Evolutionary conservation across 2,329 filamentous ascomycete genomes (phyloP).

Genomic region (Microsporum ferrugineum): DNA sequence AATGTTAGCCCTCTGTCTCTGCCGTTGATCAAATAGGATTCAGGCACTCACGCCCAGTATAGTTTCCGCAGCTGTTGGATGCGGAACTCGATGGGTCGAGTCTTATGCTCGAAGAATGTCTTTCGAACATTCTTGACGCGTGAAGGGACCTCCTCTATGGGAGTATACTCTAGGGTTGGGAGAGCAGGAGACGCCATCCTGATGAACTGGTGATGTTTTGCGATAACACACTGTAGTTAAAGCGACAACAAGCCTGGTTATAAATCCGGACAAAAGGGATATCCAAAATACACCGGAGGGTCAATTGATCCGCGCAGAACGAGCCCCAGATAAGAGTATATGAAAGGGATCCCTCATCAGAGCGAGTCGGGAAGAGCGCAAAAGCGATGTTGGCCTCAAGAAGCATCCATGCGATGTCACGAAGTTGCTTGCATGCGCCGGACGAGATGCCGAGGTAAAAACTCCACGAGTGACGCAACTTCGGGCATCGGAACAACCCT

Average conservation of each 20-base stretch:
- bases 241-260: not conserved
- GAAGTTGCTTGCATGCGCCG: not conserved
- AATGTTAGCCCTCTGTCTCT: not conserved
- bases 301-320: not conserved
- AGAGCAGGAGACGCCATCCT: slow-evolving; percentile 21
- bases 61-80: slow-evolving; percentile 80
- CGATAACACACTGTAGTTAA: not conserved
- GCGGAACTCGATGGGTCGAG: slow-evolving; percentile 70
- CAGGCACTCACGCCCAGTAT: slow-evolving; percentile 61
- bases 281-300: not conserved
- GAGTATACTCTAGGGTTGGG: slow-evolving; percentile 47
- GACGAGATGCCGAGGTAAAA: not conserved
- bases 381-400: no score
- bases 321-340: not conserved
- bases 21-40: not conserved
- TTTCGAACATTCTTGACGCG: slow-evolving; percentile 51
- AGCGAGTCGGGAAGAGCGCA: no score
- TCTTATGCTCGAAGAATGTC: slow-evolving; percentile 69
- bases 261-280: not conserved
- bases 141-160: slow-evolving; percentile 53
- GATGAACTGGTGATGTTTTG: not conserved
- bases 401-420: not conserved
- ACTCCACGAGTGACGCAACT: not conserved
- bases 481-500: not conserved
- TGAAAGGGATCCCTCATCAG: not conserved